Percentiles rank a stretch among this genome's conserved stretches.
Evolutionary conservation across 805 yeast genomes (phyloP).

Genomic region (Myxozyma kluyveri): DNA sequence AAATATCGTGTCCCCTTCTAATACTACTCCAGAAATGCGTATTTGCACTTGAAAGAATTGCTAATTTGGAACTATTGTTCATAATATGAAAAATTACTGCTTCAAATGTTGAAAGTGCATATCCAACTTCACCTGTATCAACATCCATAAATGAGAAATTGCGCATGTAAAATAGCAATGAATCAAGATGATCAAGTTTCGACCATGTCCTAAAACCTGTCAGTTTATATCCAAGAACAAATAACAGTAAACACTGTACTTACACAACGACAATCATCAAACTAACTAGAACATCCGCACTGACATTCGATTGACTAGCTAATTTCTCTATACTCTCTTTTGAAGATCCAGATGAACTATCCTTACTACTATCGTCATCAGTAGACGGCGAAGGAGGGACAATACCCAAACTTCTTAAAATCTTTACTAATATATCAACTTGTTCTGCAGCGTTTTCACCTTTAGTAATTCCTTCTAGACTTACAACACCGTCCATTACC

Average conservation of each 20-base stretch:
- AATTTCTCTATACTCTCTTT: slow-evolving; percentile 23
- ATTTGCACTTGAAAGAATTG: slow-evolving; percentile 48
- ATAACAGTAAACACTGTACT: slow-evolving; percentile 36
- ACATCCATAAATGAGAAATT: slow-evolving; percentile 52
- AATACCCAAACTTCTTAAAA: slow-evolving; percentile 23
- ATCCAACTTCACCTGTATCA: slow-evolving; percentile 64
- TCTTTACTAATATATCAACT: slow-evolving; percentile 40
- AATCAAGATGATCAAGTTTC: slow-evolving; percentile 54
- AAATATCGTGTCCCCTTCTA: slow-evolving; percentile 29
- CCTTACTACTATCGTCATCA: slow-evolving; percentile 10
- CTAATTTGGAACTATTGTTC: slow-evolving; percentile 43
- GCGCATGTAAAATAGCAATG: slow-evolving; percentile 64
- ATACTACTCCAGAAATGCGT: slow-evolving; percentile 54
- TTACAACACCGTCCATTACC: slow-evolving; percentile 51
- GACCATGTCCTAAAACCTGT: slow-evolving; percentile 41
- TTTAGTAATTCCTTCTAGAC: slow-evolving; percentile 47
- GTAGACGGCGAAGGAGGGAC: slow-evolving; percentile 24
- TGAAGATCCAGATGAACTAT: slow-evolving; percentile 22
- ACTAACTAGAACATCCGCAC: slow-evolving; percentile 30
- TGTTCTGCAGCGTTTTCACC: slow-evolving; percentile 35
- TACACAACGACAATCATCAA: slow-evolving; percentile 65
- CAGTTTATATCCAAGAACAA: not conserved
- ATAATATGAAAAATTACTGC: slow-evolving; percentile 71
- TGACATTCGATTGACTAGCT: slow-evolving; percentile 19
- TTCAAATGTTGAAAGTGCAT: slow-evolving; percentile 78